phyloP scores from a whole-genome alignment of 192 early-diverging fungal genomes.

The Backusella luteola region DNA sequence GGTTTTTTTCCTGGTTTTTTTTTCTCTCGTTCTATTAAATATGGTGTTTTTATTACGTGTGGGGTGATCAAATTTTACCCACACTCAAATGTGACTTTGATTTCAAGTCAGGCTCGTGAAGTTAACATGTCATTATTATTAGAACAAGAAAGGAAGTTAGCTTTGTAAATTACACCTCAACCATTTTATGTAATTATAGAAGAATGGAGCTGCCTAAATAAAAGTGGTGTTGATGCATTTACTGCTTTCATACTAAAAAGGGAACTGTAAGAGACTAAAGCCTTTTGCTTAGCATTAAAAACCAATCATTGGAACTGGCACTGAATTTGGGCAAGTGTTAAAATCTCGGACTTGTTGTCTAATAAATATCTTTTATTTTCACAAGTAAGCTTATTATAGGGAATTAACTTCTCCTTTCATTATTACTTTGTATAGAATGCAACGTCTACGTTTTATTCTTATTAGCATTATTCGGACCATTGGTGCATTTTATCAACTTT shows the following conservation, averaged over 20 bases:
- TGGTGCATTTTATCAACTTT: not conserved
- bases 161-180: not conserved
- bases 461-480: not conserved
- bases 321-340: not conserved
- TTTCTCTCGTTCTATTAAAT: conserved; percentile 4
- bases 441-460: not conserved
- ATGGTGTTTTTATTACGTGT: conserved; percentile 1
- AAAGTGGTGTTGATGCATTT: not conserved
- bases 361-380: not conserved
- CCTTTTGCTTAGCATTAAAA: not conserved
- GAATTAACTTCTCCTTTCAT: not conserved
- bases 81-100: not conserved
- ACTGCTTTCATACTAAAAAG: not conserved
- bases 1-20: not conserved
- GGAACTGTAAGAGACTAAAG: not conserved
- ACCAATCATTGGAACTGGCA: not conserved
- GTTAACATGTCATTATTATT: not conserved
- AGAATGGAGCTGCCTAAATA: not conserved
- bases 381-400: not conserved
- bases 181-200: not conserved
- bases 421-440: not conserved
- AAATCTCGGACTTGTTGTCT: not conserved
- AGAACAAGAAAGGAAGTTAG: not conserved
- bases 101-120: conserved; percentile 2
- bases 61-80: not conserved